Conservation (phyloP, 2,329 filamentous ascomycete species). For the Sarocladium strictum region DNA sequence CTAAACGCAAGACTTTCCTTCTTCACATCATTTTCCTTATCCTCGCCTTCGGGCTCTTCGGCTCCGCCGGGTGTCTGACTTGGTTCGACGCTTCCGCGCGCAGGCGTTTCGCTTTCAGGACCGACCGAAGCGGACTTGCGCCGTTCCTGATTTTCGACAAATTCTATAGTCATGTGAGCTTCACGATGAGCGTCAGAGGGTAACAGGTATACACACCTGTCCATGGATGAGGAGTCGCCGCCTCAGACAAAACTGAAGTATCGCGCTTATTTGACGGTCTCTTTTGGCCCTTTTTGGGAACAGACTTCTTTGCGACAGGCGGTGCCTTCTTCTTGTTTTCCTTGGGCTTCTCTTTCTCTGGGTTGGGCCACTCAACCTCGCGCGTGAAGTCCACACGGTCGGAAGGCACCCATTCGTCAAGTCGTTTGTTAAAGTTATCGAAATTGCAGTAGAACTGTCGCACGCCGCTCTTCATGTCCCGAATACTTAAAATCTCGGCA, state of each 20-base stretch:
- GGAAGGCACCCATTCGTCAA: constrained; percentile 80
- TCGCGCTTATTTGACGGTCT: constrained; percentile 45
- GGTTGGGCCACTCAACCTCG: constrained; percentile 94
- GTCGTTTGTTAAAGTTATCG: constrained; percentile 90
- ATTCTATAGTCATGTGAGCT: constrained; percentile 27
- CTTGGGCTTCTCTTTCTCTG: constrained; percentile 73
- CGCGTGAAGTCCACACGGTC: constrained; percentile 78
- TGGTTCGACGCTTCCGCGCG: constrained; percentile 35
- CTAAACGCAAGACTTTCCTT: constrained; percentile 55
- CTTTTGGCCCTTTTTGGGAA: constrained; percentile 51
- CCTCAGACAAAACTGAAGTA: constrained; percentile 47
- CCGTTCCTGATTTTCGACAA: constrained; percentile 40
- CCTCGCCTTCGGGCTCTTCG: constrained; percentile 52
- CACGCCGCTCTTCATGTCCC: constrained; percentile 72
- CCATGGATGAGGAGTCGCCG: constrained; percentile 49
- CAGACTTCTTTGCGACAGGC: constrained; percentile 51
- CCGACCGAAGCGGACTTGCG: constrained; percentile 37
- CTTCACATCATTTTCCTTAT: constrained; percentile 38
- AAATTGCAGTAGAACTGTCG: constrained; percentile 95
- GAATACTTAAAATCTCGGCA: constrained; percentile 94
- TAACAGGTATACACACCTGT: constrained; percentile 23
- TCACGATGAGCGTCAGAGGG: background rate
- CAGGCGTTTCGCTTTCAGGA: constrained; percentile 39
- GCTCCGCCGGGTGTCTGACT: constrained; percentile 37
- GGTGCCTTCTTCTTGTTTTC: constrained; percentile 66